Evolutionary conservation across 2,329 filamentous ascomycete species (phyloP).

Genomic region (Trichoderma semiorbis): DNA sequence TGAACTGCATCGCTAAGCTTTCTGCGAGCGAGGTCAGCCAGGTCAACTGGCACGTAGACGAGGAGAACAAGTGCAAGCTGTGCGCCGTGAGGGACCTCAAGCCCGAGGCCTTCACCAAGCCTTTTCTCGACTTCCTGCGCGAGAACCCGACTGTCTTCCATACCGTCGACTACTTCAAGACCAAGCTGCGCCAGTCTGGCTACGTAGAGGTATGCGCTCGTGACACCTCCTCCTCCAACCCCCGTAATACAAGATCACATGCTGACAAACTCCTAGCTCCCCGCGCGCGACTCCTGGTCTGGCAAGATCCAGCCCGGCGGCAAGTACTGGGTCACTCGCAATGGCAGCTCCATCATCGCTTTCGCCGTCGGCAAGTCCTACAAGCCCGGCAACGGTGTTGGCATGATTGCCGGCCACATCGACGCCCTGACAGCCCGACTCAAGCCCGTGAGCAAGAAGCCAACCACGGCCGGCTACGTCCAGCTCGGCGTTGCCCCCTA

Average conservation of each 20-base stretch:
- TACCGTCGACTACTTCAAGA: slow-evolving; percentile 73
- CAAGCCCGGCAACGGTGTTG: slow-evolving; percentile 78
- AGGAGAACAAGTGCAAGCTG: slow-evolving; percentile 32
- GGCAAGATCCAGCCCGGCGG: slow-evolving; percentile 70
- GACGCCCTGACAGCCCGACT: slow-evolving; percentile 87
- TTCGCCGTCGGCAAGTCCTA: slow-evolving; percentile 81
- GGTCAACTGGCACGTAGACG: slow-evolving; percentile 31
- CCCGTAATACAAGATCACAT: background rate
- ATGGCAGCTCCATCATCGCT: slow-evolving; percentile 79
- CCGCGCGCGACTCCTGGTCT: slow-evolving; percentile 74
- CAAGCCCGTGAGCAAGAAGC: slow-evolving; percentile 85
- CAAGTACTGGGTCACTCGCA: slow-evolving; percentile 85
- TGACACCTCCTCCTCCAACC: background rate
- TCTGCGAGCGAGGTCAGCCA: slow-evolving; percentile 27
- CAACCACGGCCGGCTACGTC: slow-evolving; percentile 78
- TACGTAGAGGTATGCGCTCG: slow-evolving; percentile 61
- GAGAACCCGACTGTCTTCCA: slow-evolving; percentile 94
- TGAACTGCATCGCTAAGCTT: slow-evolving; percentile 38
- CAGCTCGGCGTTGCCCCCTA: slow-evolving; percentile 93
- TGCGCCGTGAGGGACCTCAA: slow-evolving; percentile 37
- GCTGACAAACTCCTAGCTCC: slow-evolving; percentile 48
- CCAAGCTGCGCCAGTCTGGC: slow-evolving; percentile 66
- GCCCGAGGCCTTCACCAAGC: slow-evolving; percentile 70
- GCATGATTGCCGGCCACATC: slow-evolving; percentile 87
- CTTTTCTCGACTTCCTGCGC: slow-evolving; percentile 83